A percentile compares a stretch with the other conserved stretches of the same genome.
These are phyloP conservation scores for Thermomyces lanuginosus DNA, from an alignment of 2,329 filamentous ascomycete species.

Conservation along the genomic window DNA sequence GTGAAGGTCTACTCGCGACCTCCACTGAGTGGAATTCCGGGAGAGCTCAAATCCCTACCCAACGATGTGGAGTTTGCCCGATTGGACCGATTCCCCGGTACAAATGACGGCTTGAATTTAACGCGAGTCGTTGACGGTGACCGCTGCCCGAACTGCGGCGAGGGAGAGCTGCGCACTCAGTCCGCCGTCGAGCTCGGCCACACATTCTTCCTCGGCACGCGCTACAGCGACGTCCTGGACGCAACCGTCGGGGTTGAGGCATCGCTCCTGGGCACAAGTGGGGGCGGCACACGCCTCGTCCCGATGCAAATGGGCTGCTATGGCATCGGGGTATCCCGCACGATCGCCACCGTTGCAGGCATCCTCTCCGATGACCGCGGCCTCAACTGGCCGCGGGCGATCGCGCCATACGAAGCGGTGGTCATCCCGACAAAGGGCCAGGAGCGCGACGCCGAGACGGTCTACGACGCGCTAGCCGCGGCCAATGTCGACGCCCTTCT, in stretches of 20 bases:
- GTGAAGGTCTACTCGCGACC: constrained; percentile 25
- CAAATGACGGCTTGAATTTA: constrained; percentile 40
- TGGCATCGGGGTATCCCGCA: constrained; percentile 80
- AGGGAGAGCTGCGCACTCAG: constrained; percentile 46
- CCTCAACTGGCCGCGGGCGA: constrained; percentile 71
- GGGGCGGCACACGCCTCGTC: no score
- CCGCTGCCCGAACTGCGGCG: constrained; percentile 51
- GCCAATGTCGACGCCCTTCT: constrained; percentile 43
- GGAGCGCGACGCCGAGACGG: constrained; percentile 34
- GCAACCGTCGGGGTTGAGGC: constrained; percentile 41
- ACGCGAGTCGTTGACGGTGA: constrained; percentile 52
- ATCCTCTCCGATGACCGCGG: constrained; percentile 54
- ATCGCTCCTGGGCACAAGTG: no score
- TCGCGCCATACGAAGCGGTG: constrained; percentile 68
- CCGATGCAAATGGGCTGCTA: constrained; percentile 90
- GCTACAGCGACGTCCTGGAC: constrained; percentile 63
- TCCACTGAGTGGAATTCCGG: constrained; percentile 21
- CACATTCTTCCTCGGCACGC: constrained; percentile 82
- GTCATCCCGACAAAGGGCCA: constrained; percentile 41
- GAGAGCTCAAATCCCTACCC: constrained; percentile 13
- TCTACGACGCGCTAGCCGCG: constrained; percentile 47
- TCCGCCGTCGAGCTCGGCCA: constrained; percentile 82
- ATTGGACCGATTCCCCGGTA: constrained; percentile 23
- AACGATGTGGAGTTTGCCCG: constrained; percentile 20
- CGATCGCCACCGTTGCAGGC: constrained; percentile 75